Evolutionary conservation across 2,329 filamentous ascomycete genomes (phyloP), one percentile per base, ranked within the genome.

Genomic region (Paecilomyces niveus): DNA sequence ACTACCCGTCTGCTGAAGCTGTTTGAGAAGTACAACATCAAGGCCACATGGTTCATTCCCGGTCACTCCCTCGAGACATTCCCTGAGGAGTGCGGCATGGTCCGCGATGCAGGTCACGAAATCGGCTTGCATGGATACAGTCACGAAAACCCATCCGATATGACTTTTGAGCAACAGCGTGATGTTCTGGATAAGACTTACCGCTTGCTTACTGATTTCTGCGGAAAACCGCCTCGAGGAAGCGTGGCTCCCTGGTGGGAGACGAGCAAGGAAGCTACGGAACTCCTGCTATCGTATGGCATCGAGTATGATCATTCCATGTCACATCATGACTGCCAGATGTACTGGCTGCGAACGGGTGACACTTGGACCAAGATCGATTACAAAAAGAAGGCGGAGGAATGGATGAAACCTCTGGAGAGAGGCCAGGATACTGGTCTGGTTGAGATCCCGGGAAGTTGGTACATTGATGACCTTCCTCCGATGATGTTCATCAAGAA

Each of bases 161-260:
- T 91, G 87, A 88, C 81, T 0, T 70, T 89, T 1, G 88, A 91
- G 68, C 89, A 92, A 73, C 89, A 92, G 70, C 82, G 81, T 13
- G 87, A 89, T 58, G 86, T 92, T 15, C 80, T 93, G 18, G 88
- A 90, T 68, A 90, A 92, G 75, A 90, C 88, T 2, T 91, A 86
- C 73, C 81, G 81, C 24, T 79, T 91, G 75, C 79, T 93, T 29
- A 89, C 85, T 0, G 85, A 89, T 0, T 92, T 92, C 71, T 83
- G 82, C 58, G 85, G 88, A 10, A 91, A 90, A 72, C 87, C 88
- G 0, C 89, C 89, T 0, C 78, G 87, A 0, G 89, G 89, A 0
- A 86, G 82, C 45, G 88, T 91, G 0, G 88, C 88, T 0, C 89
- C 89, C 0, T 92, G 84, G 81, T 92, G 88, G 88, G 88, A 91